Evolutionary conservation across 495 filamentous ascomycete genomes (phyloP), one percentile per base, ranked within the genome.

Genomic region (Terfezia boudieri): DNA sequence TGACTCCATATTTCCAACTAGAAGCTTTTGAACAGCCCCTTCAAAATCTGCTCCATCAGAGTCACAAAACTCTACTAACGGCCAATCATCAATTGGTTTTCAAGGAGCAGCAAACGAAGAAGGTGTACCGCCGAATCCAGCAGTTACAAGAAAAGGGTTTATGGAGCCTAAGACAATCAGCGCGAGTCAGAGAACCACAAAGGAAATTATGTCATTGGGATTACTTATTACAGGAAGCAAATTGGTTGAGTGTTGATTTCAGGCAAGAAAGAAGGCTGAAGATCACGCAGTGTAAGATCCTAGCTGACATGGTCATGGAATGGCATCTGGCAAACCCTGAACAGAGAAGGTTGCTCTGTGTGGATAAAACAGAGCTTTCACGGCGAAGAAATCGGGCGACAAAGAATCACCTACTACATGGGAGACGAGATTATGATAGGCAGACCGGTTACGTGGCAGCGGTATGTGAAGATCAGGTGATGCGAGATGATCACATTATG

Each of bases 161-260:
- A 56, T 94, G 90, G 87, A 89, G 87, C 2, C 70, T 98, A 57
- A 76, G 88, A 52, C 92, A 96, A 62, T 74, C 86, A 50, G 78
- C 86, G 59, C 79, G 83, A 51, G 78, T 77, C 35, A 70, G 74
- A 3, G 90, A 98, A 64, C 90, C 92, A 35, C 71, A 72, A 8
- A 75, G 86, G 38, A 79, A 80, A 11, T 71, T 74, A 2, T 76
- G 78, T 7, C 88, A 95, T 64, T 80, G 77, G 76, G 90, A 98
- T 70, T 74, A 90, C 48, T 66, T 96, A 43, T 69, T 96, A 9
- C 74, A 85, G 58, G 85, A 98, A 68, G 83, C 88, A 76, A 93
- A 86, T 67, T 95, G 90, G 92, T 85, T 98, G 79, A 76, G 85
- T 38, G 94, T 85, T 2, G 90, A 98, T 69, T 96, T 96, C 61